These are phyloP conservation scores for Exsudoporus frostii DNA, from an alignment of 768 basidiomycete genomes.

Conservation along the genomic window DNA sequence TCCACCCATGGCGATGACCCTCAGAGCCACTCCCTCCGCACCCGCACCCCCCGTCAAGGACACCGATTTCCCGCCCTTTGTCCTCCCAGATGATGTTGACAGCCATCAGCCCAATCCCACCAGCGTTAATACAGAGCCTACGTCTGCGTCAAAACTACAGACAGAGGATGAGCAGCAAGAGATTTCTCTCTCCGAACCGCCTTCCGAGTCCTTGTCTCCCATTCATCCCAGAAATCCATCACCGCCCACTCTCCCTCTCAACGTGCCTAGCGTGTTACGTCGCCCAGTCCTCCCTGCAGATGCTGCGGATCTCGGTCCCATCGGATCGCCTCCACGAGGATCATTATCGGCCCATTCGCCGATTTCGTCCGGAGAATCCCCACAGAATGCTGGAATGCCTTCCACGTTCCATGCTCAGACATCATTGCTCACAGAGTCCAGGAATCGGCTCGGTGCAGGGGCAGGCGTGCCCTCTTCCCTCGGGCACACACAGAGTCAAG, in stretches of 20 bases:
- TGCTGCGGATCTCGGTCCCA: conserved; percentile 70
- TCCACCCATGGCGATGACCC: conserved; percentile 60
- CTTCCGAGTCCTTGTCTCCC: conserved; percentile 11
- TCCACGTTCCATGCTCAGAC: conserved; percentile 82
- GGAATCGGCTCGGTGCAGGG: conserved; percentile 27
- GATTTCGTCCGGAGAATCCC: conserved; percentile 32
- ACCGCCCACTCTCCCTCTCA: conserved; percentile 53
- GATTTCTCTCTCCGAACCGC: not conserved
- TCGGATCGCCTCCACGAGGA: conserved; percentile 71
- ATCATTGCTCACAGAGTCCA: conserved; percentile 36
- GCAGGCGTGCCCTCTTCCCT: conserved; percentile 63
- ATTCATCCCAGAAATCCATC: conserved; percentile 33
- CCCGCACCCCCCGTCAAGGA: conserved; percentile 76
- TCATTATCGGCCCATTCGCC: conserved; percentile 55
- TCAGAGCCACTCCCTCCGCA: conserved; percentile 73
- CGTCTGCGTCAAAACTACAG: not conserved
- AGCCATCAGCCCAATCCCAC: not conserved
- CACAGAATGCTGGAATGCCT: conserved; percentile 42
- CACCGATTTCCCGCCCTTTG: conserved; percentile 70
- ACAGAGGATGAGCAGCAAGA: conserved; percentile 15
- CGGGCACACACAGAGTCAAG: conserved; percentile 34
- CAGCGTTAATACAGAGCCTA: conserved; percentile 1
- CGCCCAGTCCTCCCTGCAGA: conserved; percentile 36
- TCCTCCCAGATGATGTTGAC: conserved; percentile 58
- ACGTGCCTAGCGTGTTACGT: conserved; percentile 47